A percentile compares a stretch with the other conserved stretches of the same genome.
These are phyloP conservation scores for Aspergillus glaucus DNA, from an alignment of 2,329 filamentous ascomycete species.

Conservation along the genomic window DNA sequence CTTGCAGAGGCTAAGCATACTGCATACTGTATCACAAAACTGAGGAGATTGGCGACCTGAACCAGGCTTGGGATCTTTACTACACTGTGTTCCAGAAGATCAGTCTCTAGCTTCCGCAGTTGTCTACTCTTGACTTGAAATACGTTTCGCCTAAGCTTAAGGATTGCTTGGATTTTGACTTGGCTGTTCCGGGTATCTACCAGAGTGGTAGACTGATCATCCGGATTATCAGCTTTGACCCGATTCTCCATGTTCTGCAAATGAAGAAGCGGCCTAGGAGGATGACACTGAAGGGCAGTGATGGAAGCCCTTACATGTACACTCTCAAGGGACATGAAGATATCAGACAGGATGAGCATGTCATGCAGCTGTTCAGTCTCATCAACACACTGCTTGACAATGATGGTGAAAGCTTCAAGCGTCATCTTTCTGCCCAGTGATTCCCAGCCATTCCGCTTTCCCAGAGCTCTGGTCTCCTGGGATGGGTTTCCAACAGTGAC, in stretches of 20 bases:
- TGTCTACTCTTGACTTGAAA: constrained; percentile 86
- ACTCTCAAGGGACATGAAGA: constrained; percentile 98
- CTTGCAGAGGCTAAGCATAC: constrained; percentile 94
- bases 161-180: constrained; percentile 73
- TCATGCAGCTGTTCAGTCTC: constrained; percentile 98
- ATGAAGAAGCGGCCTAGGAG: constrained; percentile 95
- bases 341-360: constrained; percentile 95
- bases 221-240: constrained; percentile 81
- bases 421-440: constrained; percentile 90
- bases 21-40: constrained; percentile 85
- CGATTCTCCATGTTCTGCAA: constrained; percentile 83
- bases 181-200: constrained; percentile 95
- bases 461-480: constrained; percentile 88
- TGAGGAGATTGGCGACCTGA: constrained; percentile 87
- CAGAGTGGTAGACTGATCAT: constrained; percentile 72
- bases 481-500: constrained; percentile 97
- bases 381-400: constrained; percentile 92
- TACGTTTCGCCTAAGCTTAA: constrained; percentile 96
- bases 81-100: constrained; percentile 98
- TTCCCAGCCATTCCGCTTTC: constrained; percentile 97
- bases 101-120: constrained; percentile 81
- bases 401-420: constrained; percentile 94
- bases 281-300: constrained; percentile 79
- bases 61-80: constrained; percentile 98
- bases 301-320: constrained; percentile 82